These are phyloP conservation scores for Leccinum huronense DNA, from an alignment of 1,284 basidiomycete genomes.

Conservation along the genomic window DNA sequence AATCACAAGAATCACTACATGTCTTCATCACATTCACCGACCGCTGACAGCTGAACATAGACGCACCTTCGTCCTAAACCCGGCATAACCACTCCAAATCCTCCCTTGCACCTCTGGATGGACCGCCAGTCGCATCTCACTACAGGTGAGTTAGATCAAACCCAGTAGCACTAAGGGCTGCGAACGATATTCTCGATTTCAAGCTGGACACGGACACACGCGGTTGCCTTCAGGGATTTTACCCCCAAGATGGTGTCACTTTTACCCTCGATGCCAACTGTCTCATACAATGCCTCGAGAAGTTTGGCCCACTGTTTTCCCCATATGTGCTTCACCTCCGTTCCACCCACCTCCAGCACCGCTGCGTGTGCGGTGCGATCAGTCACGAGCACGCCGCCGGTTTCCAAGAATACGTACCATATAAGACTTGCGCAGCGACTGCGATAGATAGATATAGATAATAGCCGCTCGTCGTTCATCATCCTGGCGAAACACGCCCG, in stretches of 20 bases:
- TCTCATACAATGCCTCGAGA: constrained; percentile 36
- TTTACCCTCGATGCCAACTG: constrained; percentile 43
- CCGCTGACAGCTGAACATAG: too few relatives aligned
- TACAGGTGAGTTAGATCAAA: too few relatives aligned
- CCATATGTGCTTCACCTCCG: constrained; percentile 60
- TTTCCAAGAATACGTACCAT: constrained; percentile 49
- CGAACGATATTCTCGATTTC: constrained; percentile 64
- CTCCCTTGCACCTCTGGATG: too few relatives aligned
- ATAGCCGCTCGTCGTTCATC: constrained; percentile 47
- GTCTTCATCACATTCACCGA: too few relatives aligned
- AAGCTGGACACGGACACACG: constrained; percentile 57
- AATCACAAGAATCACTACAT: too few relatives aligned
- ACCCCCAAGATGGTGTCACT: constrained; percentile 49
- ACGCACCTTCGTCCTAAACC: too few relatives aligned
- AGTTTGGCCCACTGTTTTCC: constrained; percentile 81
- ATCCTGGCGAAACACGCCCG: constrained; percentile 72
- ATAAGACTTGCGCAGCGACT: constrained; percentile 61
- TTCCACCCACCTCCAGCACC: constrained; percentile 74
- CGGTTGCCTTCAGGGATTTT: constrained; percentile 54
- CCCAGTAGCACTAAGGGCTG: constrained; percentile 21
- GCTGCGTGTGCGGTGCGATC: constrained; percentile 39
- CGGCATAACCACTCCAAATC: too few relatives aligned
- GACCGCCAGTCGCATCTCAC: too few relatives aligned
- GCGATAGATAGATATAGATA: constrained; percentile 54
- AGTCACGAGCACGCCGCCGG: constrained; percentile 11